Percentiles rank a stretch among this genome's conserved stretches.
phyloP scores from a whole-genome alignment of 2,329 filamentous ascomycete species.

The Cordyceps farinosa region DNA sequence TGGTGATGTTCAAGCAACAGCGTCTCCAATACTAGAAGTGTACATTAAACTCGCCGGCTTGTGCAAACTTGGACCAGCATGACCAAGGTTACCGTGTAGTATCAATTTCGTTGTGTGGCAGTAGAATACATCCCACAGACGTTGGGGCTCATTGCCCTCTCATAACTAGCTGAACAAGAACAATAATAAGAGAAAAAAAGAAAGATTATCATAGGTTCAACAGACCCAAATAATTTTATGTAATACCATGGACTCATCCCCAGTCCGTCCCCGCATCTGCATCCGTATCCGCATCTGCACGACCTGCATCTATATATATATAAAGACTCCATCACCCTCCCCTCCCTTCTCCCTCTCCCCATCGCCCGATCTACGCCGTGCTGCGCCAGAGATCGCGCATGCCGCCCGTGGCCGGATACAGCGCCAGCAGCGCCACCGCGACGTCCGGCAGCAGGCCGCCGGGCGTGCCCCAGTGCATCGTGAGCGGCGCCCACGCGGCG shows the following conservation, averaged over 20 bases:
- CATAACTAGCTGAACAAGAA: neutral
- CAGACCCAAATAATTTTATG: neutral
- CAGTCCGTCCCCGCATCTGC: neutral
- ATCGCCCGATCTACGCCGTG: constrained; percentile 27
- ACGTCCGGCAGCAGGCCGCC: constrained; percentile 50
- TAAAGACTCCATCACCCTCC: neutral
- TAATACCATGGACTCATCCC: neutral
- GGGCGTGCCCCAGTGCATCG: constrained; percentile 76
- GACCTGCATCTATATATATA: neutral
- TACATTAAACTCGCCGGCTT: no score
- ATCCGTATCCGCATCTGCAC: neutral
- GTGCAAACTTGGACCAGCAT: no score
- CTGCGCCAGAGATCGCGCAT: constrained; percentile 45
- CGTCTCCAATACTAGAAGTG: no score
- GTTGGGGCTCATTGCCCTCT: neutral
- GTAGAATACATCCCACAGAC: neutral
- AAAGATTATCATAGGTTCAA: neutral
- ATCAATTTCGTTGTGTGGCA: neutral
- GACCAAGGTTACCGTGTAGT: neutral
- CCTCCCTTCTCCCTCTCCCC: neutral
- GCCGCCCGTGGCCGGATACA: constrained; percentile 42
- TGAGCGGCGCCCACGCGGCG: constrained; percentile 75
- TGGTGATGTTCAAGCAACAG: no score
- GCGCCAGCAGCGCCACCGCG: constrained; percentile 39
- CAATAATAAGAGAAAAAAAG: neutral